Evolutionary conservation across 2,329 filamentous ascomycete species (phyloP), one percentile per base, ranked within the genome.

Genomic region (Esteya vermicola): DNA sequence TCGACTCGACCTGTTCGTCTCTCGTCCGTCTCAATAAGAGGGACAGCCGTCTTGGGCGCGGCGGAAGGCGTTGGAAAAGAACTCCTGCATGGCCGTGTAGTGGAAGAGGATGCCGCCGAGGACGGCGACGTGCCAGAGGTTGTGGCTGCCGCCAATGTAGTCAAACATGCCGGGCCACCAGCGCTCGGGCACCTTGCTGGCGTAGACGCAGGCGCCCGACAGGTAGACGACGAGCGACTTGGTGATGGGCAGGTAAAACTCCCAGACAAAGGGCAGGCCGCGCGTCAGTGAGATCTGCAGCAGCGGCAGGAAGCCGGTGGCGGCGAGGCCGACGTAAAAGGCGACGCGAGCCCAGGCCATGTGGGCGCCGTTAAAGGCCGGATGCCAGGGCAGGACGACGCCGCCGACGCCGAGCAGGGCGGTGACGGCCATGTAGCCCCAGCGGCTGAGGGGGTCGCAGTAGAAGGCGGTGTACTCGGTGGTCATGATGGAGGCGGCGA

Each of bases 381-480:
- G 91, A 58, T 94, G 85, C 91, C 91, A 98, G 2, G 91, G 89
- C 28, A 98, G 70, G 47, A 95, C 83, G 47, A 93, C 85, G 42
- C 91, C 91, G 30, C 79, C 83, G 42, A 93, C 63, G 36, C 91
- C 91, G 21, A 98, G 74, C 13, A 79, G 57, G 42, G 83, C 80
- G 3, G 91, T 96, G 37, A 83, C 66, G 32, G 71, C 60, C 66
- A 98, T 91, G 61, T 96, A 98, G 12, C 74, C 67, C 72, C 81
- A 91, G 41, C 88, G 81, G 50, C 82, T 88, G 35, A 82, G 53
- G 4, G 91, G 88, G 53, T 98, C 91, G 64, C 91, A 95, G 65
- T 98, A 98, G 60, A 98, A 98, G 20, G 89, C 91, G 1, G 91
- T 95, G 64, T 96, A 98, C 58, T 98, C 91, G 27, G 86, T 94